A percentile compares a stretch with the other conserved stretches of the same genome.
Evolutionary conservation across 2,329 filamentous ascomycete species (phyloP).

Genomic region (Plectosphaerella plurivora): DNA sequence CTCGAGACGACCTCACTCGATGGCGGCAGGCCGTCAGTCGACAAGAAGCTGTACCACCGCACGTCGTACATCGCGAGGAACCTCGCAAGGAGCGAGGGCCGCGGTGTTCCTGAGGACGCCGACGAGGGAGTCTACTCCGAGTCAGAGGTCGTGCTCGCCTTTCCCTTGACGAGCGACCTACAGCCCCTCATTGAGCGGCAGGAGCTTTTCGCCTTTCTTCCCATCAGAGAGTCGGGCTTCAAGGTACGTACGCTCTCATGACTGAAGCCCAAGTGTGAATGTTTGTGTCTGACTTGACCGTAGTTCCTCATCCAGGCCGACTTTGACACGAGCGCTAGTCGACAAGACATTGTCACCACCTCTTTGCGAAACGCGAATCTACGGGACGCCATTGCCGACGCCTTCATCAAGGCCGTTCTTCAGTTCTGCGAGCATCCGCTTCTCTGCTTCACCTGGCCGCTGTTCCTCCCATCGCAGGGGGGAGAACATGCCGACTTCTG

Average conservation of each 20-base stretch:
- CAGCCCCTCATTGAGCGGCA: conserved; percentile 32
- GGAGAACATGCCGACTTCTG: conserved; percentile 22
- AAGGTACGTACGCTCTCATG: conserved; percentile 23
- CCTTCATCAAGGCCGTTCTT: conserved; percentile 31
- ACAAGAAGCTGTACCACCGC: conserved; percentile 21
- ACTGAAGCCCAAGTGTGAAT: too few species aligned
- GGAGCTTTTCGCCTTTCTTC: conserved; percentile 40
- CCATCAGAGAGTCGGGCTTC: conserved; percentile 35
- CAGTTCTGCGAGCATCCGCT: conserved; percentile 30
- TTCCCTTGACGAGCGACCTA: conserved; percentile 29
- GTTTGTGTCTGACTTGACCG: background rate
- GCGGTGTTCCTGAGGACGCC: conserved; percentile 21
- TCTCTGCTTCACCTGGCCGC: conserved; percentile 39
- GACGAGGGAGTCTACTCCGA: conserved; percentile 15
- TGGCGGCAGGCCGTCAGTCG: background rate
- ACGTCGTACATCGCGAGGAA: conserved; percentile 19
- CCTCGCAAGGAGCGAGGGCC: conserved; percentile 28
- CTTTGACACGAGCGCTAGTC: conserved; percentile 40
- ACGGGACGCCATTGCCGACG: conserved; percentile 25
- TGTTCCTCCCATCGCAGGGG: conserved; percentile 31
- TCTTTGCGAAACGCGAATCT: conserved; percentile 34
- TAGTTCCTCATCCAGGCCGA: conserved; percentile 46
- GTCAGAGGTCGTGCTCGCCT: conserved; percentile 38
- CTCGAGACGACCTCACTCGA: conserved; percentile 4
- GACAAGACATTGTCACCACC: conserved; percentile 32